phyloP scores from a whole-genome alignment of 192 early-diverging fungal species.

The Spizellomyces sp. region DNA sequence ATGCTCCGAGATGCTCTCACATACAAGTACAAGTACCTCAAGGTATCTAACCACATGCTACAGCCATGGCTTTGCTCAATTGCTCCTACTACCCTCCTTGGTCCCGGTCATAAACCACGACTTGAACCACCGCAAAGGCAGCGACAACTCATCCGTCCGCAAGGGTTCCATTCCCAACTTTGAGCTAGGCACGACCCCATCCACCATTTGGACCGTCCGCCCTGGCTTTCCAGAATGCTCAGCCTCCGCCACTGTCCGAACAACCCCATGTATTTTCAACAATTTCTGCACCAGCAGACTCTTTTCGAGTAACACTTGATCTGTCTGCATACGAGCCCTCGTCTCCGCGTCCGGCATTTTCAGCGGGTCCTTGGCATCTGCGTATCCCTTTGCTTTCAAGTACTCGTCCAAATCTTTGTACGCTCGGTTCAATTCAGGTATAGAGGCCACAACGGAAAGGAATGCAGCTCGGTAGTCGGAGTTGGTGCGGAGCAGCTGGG shows the following conservation, averaged over 20 bases:
- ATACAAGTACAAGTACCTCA: no score
- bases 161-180: background rate
- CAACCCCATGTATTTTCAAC: slow-evolving; percentile 14
- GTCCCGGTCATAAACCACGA: slow-evolving; percentile 6
- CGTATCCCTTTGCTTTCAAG: slow-evolving; percentile 7
- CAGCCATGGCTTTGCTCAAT: no score
- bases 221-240: background rate
- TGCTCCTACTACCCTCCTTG: no score
- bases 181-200: slow-evolving; percentile 7
- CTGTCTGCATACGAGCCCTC: slow-evolving; percentile 9
- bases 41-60: no score
- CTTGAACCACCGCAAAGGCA: slow-evolving; percentile 27
- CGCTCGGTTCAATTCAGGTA: slow-evolving; percentile 12
- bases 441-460: slow-evolving; percentile 3
- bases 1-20: no score
- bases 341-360: slow-evolving; percentile 14
- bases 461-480: background rate
- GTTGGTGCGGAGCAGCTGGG: slow-evolving; percentile 7
- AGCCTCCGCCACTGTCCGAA: background rate
- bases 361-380: slow-evolving; percentile 5
- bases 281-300: slow-evolving; percentile 18
- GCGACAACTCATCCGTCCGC: background rate
- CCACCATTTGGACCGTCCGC: slow-evolving; percentile 7
- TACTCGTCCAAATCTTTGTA: slow-evolving; percentile 16
- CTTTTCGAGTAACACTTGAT: slow-evolving; percentile 18